These are phyloP conservation scores for Boletus rufocinnamomeus DNA, from an alignment of 768 basidiomycete species.

Conservation along the genomic window DNA sequence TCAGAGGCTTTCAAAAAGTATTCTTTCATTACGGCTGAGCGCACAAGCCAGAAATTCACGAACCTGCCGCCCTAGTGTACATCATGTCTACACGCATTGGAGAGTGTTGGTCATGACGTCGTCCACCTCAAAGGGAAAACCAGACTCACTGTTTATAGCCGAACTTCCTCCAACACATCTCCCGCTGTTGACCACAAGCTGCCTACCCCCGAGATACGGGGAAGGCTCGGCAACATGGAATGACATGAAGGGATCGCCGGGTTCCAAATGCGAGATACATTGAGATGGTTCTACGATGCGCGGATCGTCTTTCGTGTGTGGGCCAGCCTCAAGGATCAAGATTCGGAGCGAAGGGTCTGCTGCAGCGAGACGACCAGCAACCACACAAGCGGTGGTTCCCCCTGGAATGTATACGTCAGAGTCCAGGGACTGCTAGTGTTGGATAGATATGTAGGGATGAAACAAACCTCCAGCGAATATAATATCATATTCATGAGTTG, in stretches of 20 bases:
- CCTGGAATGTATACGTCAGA: slow-evolving; percentile 22
- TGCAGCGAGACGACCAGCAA: slow-evolving; percentile 32
- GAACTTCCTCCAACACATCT: slow-evolving; percentile 38
- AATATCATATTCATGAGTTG: slow-evolving; percentile 41
- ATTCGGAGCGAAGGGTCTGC: slow-evolving; percentile 29
- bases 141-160: slow-evolving; percentile 50
- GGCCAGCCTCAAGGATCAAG: slow-evolving; percentile 33
- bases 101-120: neutral
- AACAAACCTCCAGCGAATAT: slow-evolving; percentile 58
- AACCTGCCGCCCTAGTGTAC: slow-evolving; percentile 55
- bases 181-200: slow-evolving; percentile 22
- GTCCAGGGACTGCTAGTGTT: neutral
- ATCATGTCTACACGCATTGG: slow-evolving; percentile 38
- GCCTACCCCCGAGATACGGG: slow-evolving; percentile 16
- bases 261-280: slow-evolving; percentile 20
- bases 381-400: slow-evolving; percentile 38
- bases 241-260: slow-evolving; percentile 20
- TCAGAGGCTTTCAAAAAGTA: slow-evolving; percentile 45
- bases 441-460: neutral
- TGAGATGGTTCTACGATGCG: slow-evolving; percentile 27
- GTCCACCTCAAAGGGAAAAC: slow-evolving; percentile 1
- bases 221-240: slow-evolving; percentile 21
- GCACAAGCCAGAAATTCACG: neutral
- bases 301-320: slow-evolving; percentile 25
- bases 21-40: neutral